These are phyloP conservation scores for Lepidium didymum DNA, from an alignment of 345 rosid genomes.

Conservation along the genomic window DNA sequence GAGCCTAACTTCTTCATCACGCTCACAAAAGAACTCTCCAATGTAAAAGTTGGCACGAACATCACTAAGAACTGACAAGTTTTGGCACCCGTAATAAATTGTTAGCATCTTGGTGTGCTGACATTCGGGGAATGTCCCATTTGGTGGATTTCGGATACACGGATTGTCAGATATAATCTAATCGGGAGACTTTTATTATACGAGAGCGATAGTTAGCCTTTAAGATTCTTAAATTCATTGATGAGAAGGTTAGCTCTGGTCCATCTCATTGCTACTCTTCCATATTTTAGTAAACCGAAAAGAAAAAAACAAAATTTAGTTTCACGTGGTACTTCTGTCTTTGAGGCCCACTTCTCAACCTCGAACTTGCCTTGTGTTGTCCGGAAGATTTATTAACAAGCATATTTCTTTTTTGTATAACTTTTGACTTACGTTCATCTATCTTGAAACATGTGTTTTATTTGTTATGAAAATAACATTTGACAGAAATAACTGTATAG, in stretches of 20 bases:
- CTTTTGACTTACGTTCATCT: too few relatives aligned
- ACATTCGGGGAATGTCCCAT: not conserved
- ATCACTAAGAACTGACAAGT: not conserved
- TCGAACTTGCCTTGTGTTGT: too few relatives aligned
- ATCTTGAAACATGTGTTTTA: not conserved
- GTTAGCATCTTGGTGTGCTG: not conserved
- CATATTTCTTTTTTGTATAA: too few relatives aligned
- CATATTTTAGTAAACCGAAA: too few relatives aligned
- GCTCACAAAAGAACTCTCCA: not conserved
- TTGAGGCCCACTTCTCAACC: too few relatives aligned
- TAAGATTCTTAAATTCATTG: slow-evolving; percentile 21
- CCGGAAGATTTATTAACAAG: too few relatives aligned
- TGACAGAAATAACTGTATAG: not conserved
- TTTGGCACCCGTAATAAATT: slow-evolving; percentile 25
- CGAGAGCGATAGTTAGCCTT: not conserved
- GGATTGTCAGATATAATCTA: slow-evolving; percentile 14
- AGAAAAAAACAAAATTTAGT: too few relatives aligned
- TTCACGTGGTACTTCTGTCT: too few relatives aligned
- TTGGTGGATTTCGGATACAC: slow-evolving; percentile 8
- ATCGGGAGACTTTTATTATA: slow-evolving; percentile 17
- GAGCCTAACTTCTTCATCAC: too few relatives aligned
- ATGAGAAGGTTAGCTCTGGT: not conserved
- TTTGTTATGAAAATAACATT: not conserved
- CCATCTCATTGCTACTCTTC: not conserved
- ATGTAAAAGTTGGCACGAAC: not conserved